These are phyloP conservation scores for Clonostachys rosea DNA, from an alignment of 2,329 filamentous ascomycete genomes.

Conservation along the genomic window DNA sequence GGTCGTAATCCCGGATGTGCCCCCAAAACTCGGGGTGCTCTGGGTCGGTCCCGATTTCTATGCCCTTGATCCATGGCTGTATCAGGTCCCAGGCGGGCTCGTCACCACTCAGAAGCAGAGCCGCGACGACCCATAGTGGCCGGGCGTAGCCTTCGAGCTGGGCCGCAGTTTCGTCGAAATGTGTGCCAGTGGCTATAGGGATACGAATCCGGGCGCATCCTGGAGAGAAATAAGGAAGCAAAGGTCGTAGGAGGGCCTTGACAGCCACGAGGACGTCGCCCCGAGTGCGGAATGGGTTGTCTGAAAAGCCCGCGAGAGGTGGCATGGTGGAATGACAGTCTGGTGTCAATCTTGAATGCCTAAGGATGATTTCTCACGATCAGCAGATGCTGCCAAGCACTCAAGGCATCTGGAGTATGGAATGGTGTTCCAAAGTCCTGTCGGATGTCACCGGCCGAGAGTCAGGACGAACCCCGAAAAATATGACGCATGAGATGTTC, in stretches of 20 bases:
- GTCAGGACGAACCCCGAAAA: too few relatives aligned
- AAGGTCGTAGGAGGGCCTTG: conserved; percentile 23
- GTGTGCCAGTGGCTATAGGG: conserved; percentile 26
- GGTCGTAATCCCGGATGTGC: conserved; percentile 34
- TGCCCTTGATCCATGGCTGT: conserved; percentile 18
- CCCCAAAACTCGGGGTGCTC: conserved; percentile 40
- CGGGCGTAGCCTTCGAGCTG: conserved; percentile 39
- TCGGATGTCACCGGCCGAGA: too few relatives aligned
- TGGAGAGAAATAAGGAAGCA: conserved; percentile 23
- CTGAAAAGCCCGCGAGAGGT: conserved; percentile 28
- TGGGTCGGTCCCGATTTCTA: conserved; percentile 21
- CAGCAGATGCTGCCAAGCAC: too few relatives aligned
- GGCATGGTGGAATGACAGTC: conserved; percentile 18
- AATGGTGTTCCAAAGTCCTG: too few relatives aligned
- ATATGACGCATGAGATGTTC: too few relatives aligned
- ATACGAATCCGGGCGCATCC: conserved; percentile 26
- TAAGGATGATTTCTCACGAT: too few relatives aligned
- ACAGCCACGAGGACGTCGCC: conserved; percentile 26
- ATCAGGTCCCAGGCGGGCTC: too few relatives aligned
- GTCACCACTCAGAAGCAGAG: conserved; percentile 6
- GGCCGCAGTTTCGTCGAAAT: conserved; percentile 37
- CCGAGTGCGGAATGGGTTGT: conserved; percentile 28
- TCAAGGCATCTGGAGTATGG: too few relatives aligned
- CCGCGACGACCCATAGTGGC: conserved; percentile 26
- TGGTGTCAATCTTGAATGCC: too few relatives aligned